These are phyloP conservation scores for Chalaropsis ovoidea DNA, from an alignment of 2,329 filamentous ascomycete species.

Conservation along the genomic window DNA sequence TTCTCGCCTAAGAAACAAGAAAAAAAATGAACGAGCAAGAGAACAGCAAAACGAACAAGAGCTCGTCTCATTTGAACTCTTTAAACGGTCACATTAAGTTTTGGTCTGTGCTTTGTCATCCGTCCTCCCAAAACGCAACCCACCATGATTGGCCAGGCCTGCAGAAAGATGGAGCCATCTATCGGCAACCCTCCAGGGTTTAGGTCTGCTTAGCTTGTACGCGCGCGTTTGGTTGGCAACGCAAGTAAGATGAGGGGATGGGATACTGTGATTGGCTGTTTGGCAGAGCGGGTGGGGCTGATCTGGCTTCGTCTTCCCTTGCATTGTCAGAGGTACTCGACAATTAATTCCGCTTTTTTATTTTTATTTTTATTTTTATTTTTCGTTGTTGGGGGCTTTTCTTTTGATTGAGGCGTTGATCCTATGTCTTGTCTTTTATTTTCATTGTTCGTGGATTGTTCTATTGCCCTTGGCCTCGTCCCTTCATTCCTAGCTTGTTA, in stretches of 20 bases:
- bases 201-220: background rate
- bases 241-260: background rate
- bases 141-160: background rate
- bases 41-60: no score
- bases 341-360: background rate
- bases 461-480: background rate
- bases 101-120: background rate
- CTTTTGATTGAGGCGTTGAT: background rate
- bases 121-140: background rate
- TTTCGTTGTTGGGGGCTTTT: background rate
- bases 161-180: background rate
- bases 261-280: background rate
- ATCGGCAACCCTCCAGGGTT: background rate
- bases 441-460: background rate
- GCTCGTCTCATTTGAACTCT: no score
- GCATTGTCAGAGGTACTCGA: background rate
- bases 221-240: constrained; percentile 6
- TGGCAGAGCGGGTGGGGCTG: background rate
- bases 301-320: background rate
- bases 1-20: background rate
- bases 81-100: background rate
- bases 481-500: background rate
- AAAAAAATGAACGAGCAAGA: no score
- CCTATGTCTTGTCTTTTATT: background rate
- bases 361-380: background rate